Base-by-base conservation (phyloP, 495 filamentous ascomycete genomes). In the Immersiella caudata region DNA sequence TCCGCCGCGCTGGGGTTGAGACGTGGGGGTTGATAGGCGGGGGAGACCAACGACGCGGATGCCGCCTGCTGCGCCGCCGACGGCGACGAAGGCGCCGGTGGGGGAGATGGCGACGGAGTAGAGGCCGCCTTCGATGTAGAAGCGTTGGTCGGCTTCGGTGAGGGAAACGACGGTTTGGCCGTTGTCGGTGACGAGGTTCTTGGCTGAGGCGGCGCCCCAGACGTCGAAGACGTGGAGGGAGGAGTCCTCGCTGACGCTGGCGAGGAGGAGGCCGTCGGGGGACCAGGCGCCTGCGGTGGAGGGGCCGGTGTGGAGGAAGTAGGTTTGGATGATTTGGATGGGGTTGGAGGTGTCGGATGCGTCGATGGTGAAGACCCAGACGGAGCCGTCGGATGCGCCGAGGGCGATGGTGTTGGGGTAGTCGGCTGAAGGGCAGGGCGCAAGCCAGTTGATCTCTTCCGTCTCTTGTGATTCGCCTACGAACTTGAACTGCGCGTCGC, bases 281-380 rank as follows among this genome's bases (percentile, higher is more conserved):
- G 90, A 89, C 94, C 95, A 99, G 2, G 91, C 83, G 60, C 96
- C 95, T 4, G 96, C 95, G 1, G 95, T 97, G 74, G 91, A 95
- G 12, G 92, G 81, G 11, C 76, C 90, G 6, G 93, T 96, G 77
- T 98, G 95, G 33, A 94, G 83, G 83, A 95, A 97, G 81, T 93
- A 96, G 51, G 88, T 87, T 79, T 97, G 93, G 22, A 94, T 83
- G 75, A 98, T 93, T 57, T 89, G 87, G 66, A 98, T 83, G 4
- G 85, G 69, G 79, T 78, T 75, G 65, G 77, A 67, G 1, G 81
- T 60, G 69, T 91, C 87, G 9, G 81, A 79, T 21, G 85, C 77
- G 71, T 96, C 90, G 73, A 98, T 84, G 7, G 86, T 88, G 79
- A 97, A 95, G 6, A 99, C 90, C 96, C 96, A 99, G 6, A 96